A percentile compares a stretch with the other conserved stretches of the same genome.
phyloP scores from a whole-genome alignment of 495 filamentous ascomycete species.

The Neurospora discreta region DNA sequence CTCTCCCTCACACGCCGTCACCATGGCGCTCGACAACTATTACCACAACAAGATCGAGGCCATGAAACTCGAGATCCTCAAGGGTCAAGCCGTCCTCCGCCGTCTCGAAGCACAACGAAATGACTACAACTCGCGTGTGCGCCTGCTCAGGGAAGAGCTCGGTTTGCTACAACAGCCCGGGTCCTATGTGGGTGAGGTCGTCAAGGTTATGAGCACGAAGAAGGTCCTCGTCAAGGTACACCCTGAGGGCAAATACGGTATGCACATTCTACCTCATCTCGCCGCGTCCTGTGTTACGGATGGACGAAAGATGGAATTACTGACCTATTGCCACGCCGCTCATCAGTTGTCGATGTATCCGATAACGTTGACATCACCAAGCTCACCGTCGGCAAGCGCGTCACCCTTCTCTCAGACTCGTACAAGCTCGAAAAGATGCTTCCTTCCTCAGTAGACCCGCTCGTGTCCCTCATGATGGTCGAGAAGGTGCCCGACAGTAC shows the following conservation, averaged over 20 bases:
- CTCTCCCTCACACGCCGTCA: conserved; percentile 25
- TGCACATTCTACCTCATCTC: conserved; percentile 6
- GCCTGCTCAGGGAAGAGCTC: conserved; percentile 89
- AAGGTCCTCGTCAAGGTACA: conserved; percentile 99
- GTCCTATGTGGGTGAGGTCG: conserved; percentile 96
- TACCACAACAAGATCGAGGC: conserved; percentile 99
- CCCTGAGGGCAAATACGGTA: conserved; percentile 99
- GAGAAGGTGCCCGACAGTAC: conserved; percentile 99
- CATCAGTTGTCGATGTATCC: conserved; percentile 85
- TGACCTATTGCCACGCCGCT: conserved; percentile 7
- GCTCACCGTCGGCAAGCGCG: conserved; percentile 94
- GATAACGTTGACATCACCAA: conserved; percentile 91
- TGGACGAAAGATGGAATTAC: neutral
- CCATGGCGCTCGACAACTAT: conserved; percentile 97
- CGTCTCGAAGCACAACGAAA: conserved; percentile 96
- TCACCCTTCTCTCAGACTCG: conserved; percentile 87
- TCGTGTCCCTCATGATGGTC: conserved; percentile 99
- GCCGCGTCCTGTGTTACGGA: neutral
- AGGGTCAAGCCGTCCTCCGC: conserved; percentile 89
- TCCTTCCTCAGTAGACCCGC: conserved; percentile 90
- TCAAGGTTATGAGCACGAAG: conserved; percentile 99
- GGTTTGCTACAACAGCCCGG: conserved; percentile 94
- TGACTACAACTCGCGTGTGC: conserved; percentile 97
- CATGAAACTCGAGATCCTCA: conserved; percentile 99
- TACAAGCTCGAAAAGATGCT: conserved; percentile 99